These are phyloP conservation scores for Hypoxylon lienhwacheense DNA, from an alignment of 495 filamentous ascomycete genomes.

Conservation along the genomic window DNA sequence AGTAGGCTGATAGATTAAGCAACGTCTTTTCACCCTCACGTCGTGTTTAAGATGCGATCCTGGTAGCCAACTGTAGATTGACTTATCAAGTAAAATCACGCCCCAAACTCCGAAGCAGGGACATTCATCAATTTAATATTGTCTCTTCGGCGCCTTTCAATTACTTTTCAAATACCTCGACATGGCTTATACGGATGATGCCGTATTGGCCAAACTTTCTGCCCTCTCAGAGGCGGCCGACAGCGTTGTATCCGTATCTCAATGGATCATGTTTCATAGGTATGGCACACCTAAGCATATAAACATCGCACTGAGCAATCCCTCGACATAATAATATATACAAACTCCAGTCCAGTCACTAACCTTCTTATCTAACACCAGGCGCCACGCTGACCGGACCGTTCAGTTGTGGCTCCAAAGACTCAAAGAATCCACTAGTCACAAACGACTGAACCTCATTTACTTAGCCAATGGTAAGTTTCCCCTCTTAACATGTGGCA, in stretches of 20 bases:
- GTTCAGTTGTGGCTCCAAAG: constrained; percentile 86
- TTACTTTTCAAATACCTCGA: neutral
- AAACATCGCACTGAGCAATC: constrained; percentile 2
- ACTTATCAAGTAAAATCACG: constrained; percentile 19
- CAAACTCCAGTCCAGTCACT: constrained; percentile 11
- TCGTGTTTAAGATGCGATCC: constrained; percentile 18
- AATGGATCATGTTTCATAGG: constrained; percentile 99
- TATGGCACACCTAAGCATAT: constrained; percentile 47
- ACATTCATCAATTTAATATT: no score
- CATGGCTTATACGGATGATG: constrained; percentile 95
- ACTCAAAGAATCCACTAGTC: constrained; percentile 77
- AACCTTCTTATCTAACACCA: constrained; percentile 41
- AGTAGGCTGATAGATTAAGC: constrained; percentile 24
- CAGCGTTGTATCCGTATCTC: constrained; percentile 88
- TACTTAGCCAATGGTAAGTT: constrained; percentile 90
- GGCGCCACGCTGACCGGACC: constrained; percentile 86
- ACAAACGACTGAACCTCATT: constrained; percentile 86
- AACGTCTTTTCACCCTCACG: constrained; percentile 1
- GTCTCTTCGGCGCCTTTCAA: neutral
- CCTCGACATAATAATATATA: no score
- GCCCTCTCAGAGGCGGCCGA: constrained; percentile 95
- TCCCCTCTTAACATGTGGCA: neutral
- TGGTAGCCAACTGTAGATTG: constrained; percentile 31
- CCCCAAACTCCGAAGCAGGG: neutral
- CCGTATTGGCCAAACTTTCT: constrained; percentile 89